These are phyloP conservation scores for Pseudoperonospora humuli DNA, from an alignment of 352 stramenopile species.

Conservation along the genomic window DNA sequence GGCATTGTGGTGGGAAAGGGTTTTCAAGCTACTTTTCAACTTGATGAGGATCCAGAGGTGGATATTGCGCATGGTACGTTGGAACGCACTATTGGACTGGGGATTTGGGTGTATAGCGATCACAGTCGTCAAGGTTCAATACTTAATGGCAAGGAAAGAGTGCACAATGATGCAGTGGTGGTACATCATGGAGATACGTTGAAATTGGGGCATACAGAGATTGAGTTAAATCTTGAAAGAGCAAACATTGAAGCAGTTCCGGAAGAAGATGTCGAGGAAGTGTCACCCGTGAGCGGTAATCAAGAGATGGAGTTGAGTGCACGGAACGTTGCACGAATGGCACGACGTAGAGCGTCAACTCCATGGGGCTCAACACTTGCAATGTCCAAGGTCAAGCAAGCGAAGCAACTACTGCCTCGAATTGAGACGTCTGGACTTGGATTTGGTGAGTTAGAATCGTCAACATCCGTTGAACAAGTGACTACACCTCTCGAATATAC, in stretches of 20 bases:
- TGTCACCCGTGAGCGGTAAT: slow-evolving; percentile 4
- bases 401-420: slow-evolving; percentile 14
- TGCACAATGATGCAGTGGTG: slow-evolving; percentile 46
- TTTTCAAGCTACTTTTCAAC: slow-evolving; percentile 6
- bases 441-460: slow-evolving; percentile 4
- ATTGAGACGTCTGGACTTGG: slow-evolving; percentile 28
- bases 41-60: slow-evolving; percentile 11
- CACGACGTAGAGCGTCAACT: slow-evolving; percentile 12
- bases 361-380: slow-evolving; percentile 3
- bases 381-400: slow-evolving; percentile 8
- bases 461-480: background rate
- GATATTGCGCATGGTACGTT: slow-evolving; percentile 39
- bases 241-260: too few species aligned
- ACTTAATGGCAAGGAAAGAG: slow-evolving; percentile 28
- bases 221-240: slow-evolving; percentile 36
- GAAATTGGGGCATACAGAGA: slow-evolving; percentile 43
- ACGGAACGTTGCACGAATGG: slow-evolving; percentile 2
- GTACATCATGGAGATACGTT: slow-evolving; percentile 53
- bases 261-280: too few species aligned
- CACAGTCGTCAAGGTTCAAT: slow-evolving; percentile 47
- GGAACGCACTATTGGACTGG: slow-evolving; percentile 34
- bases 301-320: slow-evolving; percentile 6
- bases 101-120: slow-evolving; percentile 75
- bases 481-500: slow-evolving; percentile 42
- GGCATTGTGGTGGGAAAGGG: slow-evolving; percentile 14